Percentiles rank a stretch among this genome's conserved stretches.
These are phyloP conservation scores for Solidago caesia DNA, from an alignment of 129 eudicot species.

Conservation along the genomic window DNA sequence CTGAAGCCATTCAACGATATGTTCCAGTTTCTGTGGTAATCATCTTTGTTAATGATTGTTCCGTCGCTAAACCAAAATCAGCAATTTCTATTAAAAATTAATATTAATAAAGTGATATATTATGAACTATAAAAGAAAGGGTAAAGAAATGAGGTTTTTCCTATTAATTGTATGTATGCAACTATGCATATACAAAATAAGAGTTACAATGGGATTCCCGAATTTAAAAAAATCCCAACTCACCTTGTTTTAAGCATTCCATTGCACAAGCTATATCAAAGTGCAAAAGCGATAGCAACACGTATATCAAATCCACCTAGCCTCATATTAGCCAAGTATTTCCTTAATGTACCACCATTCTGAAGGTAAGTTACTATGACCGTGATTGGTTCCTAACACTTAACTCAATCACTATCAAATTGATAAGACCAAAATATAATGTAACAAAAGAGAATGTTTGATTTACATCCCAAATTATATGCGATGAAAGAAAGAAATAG, in stretches of 20 bases:
- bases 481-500: no score
- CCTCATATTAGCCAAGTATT: constrained; percentile 73
- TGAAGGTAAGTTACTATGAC: constrained; percentile 88
- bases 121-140: not conserved
- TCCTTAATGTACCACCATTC: constrained; percentile 79
- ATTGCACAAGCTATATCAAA: constrained; percentile 93
- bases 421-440: no score
- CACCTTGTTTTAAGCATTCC: constrained; percentile 94
- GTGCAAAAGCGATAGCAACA: constrained; percentile 83
- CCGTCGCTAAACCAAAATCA: constrained; percentile 88
- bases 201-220: not conserved
- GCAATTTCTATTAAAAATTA: constrained; percentile 57
- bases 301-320: constrained; percentile 64
- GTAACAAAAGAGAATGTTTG: no score
- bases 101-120: not conserved
- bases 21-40: constrained; percentile 94
- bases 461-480: no score
- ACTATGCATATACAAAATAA: no score
- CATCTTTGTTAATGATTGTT: constrained; percentile 82
- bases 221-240: not conserved
- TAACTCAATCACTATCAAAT: no score
- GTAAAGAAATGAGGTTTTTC: not conserved
- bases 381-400: constrained; percentile 77
- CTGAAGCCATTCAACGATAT: constrained; percentile 94
- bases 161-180: no score